These are phyloP conservation scores for Emericellopsis terricola DNA, from an alignment of 495 filamentous ascomycete species.

Conservation along the genomic window DNA sequence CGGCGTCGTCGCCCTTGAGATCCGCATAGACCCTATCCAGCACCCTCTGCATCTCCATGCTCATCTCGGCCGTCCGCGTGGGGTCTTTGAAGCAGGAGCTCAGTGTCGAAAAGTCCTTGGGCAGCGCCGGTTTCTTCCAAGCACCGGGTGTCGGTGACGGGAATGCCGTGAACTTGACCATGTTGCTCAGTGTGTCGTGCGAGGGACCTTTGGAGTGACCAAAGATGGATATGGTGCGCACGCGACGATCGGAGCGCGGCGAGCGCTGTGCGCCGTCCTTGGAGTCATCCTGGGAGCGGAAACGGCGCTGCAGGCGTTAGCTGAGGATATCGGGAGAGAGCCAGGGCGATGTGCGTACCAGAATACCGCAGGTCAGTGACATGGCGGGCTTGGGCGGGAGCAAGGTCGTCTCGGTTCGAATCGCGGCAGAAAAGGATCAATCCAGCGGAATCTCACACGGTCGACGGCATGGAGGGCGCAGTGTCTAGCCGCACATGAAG, in stretches of 20 bases:
- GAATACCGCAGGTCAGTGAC: constrained; percentile 1
- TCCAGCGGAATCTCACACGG: too few relatives aligned
- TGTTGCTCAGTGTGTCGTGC: not conserved
- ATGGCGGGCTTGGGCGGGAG: not conserved
- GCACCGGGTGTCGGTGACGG: not conserved
- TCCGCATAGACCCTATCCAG: constrained; percentile 13
- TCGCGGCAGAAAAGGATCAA: too few relatives aligned
- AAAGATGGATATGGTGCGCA: constrained; percentile 2
- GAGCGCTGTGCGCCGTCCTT: not conserved
- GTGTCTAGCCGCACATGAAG: too few relatives aligned
- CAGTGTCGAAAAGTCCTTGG: not conserved
- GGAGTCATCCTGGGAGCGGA: not conserved
- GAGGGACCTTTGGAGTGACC: not conserved
- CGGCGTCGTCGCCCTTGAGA: constrained; percentile 8
- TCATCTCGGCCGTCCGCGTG: not conserved
- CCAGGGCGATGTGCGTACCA: not conserved
- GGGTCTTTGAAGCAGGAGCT: not conserved
- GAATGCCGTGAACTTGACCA: constrained; percentile 1
- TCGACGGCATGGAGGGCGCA: too few relatives aligned
- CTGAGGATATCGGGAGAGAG: not conserved
- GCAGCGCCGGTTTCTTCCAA: not conserved
- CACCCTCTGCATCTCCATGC: not conserved
- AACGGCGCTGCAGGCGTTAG: not conserved
- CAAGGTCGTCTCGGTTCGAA: too few relatives aligned
- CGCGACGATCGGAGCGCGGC: too few relatives aligned